phyloP scores from a whole-genome alignment of 1,284 basidiomycete species.

The Trichosporon sp. region DNA sequence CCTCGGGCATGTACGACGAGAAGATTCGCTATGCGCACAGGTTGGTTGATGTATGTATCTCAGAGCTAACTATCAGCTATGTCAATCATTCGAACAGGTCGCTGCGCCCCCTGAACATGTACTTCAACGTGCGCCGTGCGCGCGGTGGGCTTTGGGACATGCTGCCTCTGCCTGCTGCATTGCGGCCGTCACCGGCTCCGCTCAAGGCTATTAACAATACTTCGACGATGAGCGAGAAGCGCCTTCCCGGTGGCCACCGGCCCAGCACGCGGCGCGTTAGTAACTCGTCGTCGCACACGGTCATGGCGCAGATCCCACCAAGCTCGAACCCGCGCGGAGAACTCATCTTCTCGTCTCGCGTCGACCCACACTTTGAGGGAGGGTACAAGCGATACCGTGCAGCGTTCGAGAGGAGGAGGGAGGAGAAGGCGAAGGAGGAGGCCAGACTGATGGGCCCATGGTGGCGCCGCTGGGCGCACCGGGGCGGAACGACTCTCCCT shows the following conservation, averaged over 20 bases:
- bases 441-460: conserved; percentile 20
- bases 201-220: conserved; percentile 26
- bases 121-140: conserved; percentile 72
- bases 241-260: conserved; percentile 38
- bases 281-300: conserved; percentile 32
- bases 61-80: conserved; percentile 59
- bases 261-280: conserved; percentile 14
- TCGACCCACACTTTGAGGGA: conserved; percentile 77
- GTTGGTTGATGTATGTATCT: conserved; percentile 53
- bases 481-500: neutral
- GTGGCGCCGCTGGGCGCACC: conserved; percentile 10
- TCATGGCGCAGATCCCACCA: conserved; percentile 80
- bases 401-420: conserved; percentile 78
- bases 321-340: conserved; percentile 87
- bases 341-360: conserved; percentile 87
- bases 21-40: conserved; percentile 94
- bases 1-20: conserved; percentile 91
- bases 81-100: conserved; percentile 93
- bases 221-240: conserved; percentile 13
- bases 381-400: conserved; percentile 87
- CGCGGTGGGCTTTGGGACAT: conserved; percentile 58
- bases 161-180: conserved; percentile 63
- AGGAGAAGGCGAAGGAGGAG: conserved; percentile 55
- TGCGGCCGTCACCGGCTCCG: conserved; percentile 54
- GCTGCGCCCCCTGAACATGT: conserved; percentile 90